Percentiles rank a stretch among this genome's conserved stretches.
phyloP scores from a whole-genome alignment of 768 basidiomycete species.

The Naganishia kalamii region DNA sequence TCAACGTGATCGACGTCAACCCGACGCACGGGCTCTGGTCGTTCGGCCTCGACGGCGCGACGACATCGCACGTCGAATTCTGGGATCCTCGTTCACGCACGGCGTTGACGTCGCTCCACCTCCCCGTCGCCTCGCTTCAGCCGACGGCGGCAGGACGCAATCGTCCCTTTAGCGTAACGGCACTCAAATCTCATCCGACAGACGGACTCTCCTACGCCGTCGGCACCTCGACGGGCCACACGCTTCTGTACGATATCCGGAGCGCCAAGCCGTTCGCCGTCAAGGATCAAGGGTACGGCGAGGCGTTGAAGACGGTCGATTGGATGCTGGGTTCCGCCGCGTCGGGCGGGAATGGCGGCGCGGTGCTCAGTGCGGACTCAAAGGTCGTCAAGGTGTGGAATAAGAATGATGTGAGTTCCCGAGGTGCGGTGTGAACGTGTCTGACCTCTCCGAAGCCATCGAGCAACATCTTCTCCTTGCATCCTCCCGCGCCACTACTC shows the following conservation, averaged over 20 bases:
- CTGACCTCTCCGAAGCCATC: constrained; percentile 50
- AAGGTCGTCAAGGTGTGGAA: constrained; percentile 99
- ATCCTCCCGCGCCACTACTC: constrained; percentile 81
- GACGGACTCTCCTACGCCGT: constrained; percentile 92
- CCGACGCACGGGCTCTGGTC: constrained; percentile 81
- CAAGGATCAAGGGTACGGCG: constrained; percentile 95
- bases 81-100: constrained; percentile 88
- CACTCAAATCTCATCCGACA: constrained; percentile 65
- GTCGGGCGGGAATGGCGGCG: constrained; percentile 64
- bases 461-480: constrained; percentile 84
- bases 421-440: background rate
- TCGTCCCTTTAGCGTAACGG: constrained; percentile 61
- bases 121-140: constrained; percentile 36
- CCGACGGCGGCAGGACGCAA: constrained; percentile 23
- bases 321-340: constrained; percentile 70
- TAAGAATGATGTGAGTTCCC: constrained; percentile 51
- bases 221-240: constrained; percentile 91
- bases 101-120: constrained; percentile 46
- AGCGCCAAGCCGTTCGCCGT: constrained; percentile 71
- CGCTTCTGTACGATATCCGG: constrained; percentile 87
- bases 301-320: constrained; percentile 71
- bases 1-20: constrained; percentile 88
- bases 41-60: constrained; percentile 73
- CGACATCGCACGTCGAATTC: constrained; percentile 72
- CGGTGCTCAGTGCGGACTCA: constrained; percentile 86